A percentile compares a stretch with the other conserved stretches of the same genome.
These are phyloP conservation scores for Ascochyta pisi DNA, from an alignment of 2,329 filamentous ascomycete species.

Conservation along the genomic window DNA sequence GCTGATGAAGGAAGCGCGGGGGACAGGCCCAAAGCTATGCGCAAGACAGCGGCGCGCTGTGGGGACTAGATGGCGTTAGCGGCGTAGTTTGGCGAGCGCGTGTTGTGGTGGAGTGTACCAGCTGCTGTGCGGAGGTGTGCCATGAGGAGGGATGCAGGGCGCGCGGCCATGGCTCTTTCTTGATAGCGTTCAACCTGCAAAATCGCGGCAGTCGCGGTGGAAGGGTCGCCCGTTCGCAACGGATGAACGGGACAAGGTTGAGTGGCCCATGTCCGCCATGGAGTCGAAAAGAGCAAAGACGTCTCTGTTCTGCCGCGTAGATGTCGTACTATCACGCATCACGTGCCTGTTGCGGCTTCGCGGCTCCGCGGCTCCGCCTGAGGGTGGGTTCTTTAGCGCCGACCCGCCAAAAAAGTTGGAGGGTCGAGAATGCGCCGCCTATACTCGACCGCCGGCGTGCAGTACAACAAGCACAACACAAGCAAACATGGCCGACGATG, in stretches of 20 bases:
- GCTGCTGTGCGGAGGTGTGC: slow-evolving; percentile 26
- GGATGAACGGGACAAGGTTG: slow-evolving; percentile 14
- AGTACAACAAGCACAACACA: slow-evolving; percentile 5
- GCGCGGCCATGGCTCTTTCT: slow-evolving; percentile 21
- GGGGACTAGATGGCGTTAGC: slow-evolving; percentile 25
- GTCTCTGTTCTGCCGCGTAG: slow-evolving; percentile 20
- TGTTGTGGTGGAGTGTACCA: slow-evolving; percentile 20
- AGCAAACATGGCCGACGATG: slow-evolving; percentile 83
- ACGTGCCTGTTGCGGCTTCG: slow-evolving; percentile 17
- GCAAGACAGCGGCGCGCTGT: slow-evolving; percentile 7
- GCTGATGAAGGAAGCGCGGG: slow-evolving; percentile 7
- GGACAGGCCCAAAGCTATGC: slow-evolving; percentile 4
- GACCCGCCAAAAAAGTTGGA: slow-evolving; percentile 31
- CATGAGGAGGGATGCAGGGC: slow-evolving; percentile 35
- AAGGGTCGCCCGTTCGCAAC: slow-evolving; percentile 8
- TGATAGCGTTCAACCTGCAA: slow-evolving; percentile 2
- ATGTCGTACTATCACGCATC: slow-evolving; percentile 11
- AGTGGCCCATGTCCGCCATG: slow-evolving; percentile 5
- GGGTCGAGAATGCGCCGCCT: slow-evolving; percentile 1
- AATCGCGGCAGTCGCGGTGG: slow-evolving; percentile 11
- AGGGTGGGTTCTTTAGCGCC: background rate
- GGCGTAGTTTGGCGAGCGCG: slow-evolving; percentile 16
- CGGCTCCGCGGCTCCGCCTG: slow-evolving; percentile 6
- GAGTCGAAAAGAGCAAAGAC: slow-evolving; percentile 28
- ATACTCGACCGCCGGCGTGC: slow-evolving; percentile 1